Conservation (phyloP, 257 asterid species). For the Solanum gandarillasii region DNA sequence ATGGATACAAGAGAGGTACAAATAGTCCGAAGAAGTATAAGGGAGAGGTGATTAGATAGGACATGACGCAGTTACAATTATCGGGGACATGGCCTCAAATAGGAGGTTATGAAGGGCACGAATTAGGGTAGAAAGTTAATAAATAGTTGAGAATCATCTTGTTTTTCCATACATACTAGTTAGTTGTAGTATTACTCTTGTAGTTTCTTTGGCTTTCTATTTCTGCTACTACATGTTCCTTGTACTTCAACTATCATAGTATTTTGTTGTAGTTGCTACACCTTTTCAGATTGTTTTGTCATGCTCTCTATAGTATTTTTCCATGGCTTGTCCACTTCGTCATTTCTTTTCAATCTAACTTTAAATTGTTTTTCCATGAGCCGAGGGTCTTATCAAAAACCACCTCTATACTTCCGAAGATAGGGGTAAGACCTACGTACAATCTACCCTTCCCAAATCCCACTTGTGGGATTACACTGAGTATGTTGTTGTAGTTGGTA, state of each 20-base stretch:
- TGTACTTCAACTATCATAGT: not conserved
- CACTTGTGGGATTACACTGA: not conserved
- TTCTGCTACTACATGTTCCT: not conserved
- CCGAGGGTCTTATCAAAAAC: not conserved
- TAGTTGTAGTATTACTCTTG: not conserved
- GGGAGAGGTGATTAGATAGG: not conserved
- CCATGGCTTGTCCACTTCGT: not conserved
- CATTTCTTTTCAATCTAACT: not conserved
- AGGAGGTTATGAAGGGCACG: not conserved
- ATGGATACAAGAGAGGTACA: not conserved
- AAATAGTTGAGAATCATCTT: not conserved
- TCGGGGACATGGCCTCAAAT: not conserved
- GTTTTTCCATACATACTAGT: not conserved
- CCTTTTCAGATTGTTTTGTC: not conserved
- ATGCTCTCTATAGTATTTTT: not conserved
- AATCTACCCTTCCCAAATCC: not conserved
- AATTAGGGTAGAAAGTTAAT: not conserved
- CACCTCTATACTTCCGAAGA: not conserved
- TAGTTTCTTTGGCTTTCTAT: not conserved
- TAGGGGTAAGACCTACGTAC: not conserved
- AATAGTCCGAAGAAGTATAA: not conserved
- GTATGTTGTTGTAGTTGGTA: not conserved
- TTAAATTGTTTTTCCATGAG: not conserved
- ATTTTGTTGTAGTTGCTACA: not conserved
- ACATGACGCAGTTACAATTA: not conserved